Evolutionary conservation across 768 basidiomycete genomes (phyloP), one percentile per base, ranked within the genome.

Genomic region (Nevesoporus exiguus): DNA sequence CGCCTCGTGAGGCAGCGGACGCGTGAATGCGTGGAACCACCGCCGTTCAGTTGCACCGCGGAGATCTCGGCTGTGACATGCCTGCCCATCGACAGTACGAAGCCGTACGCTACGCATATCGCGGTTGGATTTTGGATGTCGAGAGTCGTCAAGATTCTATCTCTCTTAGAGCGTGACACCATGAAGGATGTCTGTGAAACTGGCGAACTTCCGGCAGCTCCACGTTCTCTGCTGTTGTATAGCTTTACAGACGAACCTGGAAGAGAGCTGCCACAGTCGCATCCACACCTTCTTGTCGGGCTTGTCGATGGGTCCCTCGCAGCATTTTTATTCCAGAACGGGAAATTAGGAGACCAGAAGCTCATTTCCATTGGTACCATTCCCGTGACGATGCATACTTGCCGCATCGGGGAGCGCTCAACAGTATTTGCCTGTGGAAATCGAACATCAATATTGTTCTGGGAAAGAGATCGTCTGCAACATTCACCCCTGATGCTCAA

Each of bases 91-190:
- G 79, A 86, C 58, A 62, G 73, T 0, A 58, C 66, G 10, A 77
- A 77, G 58, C 64, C 69, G 30, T 83, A 75, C 50, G 68, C 88
- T 1, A 68, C 69, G 10, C 60, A 78, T 49, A 69, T 88, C 25
- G 81, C 79, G 0, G 82, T 88, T n/a, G 82, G 85, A 0, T 89
- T 89, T 60, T 96, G 93, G 92, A 79, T 78, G 21, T 79, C 80
- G 3, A 86, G 86, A 59, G 61, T 68, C 8, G 76, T 93, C 37
- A 77, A 84, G 60, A 70, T 93, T 31, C 73, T 89, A 49, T 64
- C 66, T 5, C 58, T 79, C 36, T 62, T 66, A n/a, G 55, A 44
- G 11, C 29, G 7, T 14, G 46, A 52, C 5, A 52, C 33, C 17
- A 55, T 71, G 45, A 61, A 52, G 34, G 63, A 63, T 17, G 52